phyloP scores from a whole-genome alignment of 768 basidiomycete species.

The Neoboletus subvelutipes region DNA sequence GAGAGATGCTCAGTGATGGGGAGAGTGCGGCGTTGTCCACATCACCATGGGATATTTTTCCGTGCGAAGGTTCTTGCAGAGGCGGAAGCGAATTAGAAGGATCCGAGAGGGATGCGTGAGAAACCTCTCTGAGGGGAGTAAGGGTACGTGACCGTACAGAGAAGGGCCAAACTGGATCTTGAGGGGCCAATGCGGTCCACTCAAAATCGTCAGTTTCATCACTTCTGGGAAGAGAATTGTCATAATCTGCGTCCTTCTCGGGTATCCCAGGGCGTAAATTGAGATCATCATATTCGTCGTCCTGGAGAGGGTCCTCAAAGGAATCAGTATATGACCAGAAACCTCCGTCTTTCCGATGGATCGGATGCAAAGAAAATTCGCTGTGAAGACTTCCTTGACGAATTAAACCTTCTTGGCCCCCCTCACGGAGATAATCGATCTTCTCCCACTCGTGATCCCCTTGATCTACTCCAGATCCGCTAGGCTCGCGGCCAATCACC shows the following conservation, averaged over 20 bases:
- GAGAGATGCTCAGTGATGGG: slow-evolving; percentile 12
- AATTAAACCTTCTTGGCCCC: slow-evolving; percentile 21
- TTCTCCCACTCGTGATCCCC: slow-evolving; percentile 23
- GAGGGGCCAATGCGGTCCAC: slow-evolving; percentile 11
- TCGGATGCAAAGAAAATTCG: slow-evolving; percentile 6
- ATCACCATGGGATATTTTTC: slow-evolving; percentile 26
- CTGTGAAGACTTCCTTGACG: slow-evolving; percentile 15
- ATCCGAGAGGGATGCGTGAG: slow-evolving; percentile 23
- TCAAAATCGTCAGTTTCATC: slow-evolving; percentile 15
- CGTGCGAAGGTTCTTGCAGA: slow-evolving; percentile 23
- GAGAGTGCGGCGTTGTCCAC: slow-evolving; percentile 24
- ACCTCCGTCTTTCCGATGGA: slow-evolving; percentile 14
- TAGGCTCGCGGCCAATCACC: slow-evolving; percentile 30
- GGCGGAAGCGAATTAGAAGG: slow-evolving; percentile 27
- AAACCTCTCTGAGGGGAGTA: slow-evolving; percentile 34
- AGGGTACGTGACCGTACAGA: slow-evolving; percentile 29
- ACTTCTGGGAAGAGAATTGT: slow-evolving; percentile 9
- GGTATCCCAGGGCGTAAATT: slow-evolving; percentile 8
- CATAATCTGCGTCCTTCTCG: slow-evolving; percentile 24
- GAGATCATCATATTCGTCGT: slow-evolving; percentile 19
- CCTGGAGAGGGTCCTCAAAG: slow-evolving; percentile 32
- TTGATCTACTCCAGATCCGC: slow-evolving; percentile 20
- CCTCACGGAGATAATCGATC: slow-evolving; percentile 10
- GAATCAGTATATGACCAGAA: slow-evolving; percentile 48
- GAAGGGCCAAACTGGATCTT: slow-evolving; percentile 13